phyloP scores from a whole-genome alignment of 495 filamentous ascomycete species.

The Letharia columbiana region DNA sequence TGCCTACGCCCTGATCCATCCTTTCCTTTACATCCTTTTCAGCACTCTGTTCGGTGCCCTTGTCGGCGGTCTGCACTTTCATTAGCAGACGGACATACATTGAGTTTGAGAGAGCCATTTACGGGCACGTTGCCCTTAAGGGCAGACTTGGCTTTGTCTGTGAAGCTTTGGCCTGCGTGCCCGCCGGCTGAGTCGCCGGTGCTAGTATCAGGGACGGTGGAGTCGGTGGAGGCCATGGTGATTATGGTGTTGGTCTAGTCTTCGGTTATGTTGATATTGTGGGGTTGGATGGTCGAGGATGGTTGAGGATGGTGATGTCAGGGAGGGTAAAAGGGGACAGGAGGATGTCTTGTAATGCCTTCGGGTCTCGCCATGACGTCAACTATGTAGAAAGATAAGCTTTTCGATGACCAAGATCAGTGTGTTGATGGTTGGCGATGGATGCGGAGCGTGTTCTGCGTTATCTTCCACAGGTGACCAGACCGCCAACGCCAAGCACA shows the following conservation, averaged over 20 bases:
- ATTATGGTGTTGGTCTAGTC: neutral
- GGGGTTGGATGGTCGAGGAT: neutral
- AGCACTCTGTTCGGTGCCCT: slow-evolving; percentile 8
- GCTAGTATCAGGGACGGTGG: slow-evolving; percentile 11
- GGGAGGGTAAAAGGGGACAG: neutral
- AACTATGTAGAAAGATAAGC: neutral
- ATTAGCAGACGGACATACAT: neutral
- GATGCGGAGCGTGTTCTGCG: neutral
- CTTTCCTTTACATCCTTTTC: slow-evolving; percentile 4
- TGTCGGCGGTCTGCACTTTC: slow-evolving; percentile 4
- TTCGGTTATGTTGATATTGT: neutral
- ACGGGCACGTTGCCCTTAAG: slow-evolving; percentile 18
- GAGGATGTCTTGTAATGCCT: neutral
- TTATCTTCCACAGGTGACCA: neutral
- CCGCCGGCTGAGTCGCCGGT: slow-evolving; percentile 15
- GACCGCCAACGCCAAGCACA: too few species aligned
- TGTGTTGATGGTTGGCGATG: neutral
- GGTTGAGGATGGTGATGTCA: neutral
- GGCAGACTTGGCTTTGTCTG: slow-evolving; percentile 19
- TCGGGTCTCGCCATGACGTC: slow-evolving; percentile 9
- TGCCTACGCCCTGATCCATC: slow-evolving; percentile 7
- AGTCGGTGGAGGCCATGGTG: slow-evolving; percentile 19
- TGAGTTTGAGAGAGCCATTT: neutral
- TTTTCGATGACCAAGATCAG: neutral
- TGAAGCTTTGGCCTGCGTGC: slow-evolving; percentile 15